Evolutionary conservation across 805 yeast genomes (phyloP), one percentile per base, ranked within the genome.

Genomic region (Yamadazyma endophytica): DNA sequence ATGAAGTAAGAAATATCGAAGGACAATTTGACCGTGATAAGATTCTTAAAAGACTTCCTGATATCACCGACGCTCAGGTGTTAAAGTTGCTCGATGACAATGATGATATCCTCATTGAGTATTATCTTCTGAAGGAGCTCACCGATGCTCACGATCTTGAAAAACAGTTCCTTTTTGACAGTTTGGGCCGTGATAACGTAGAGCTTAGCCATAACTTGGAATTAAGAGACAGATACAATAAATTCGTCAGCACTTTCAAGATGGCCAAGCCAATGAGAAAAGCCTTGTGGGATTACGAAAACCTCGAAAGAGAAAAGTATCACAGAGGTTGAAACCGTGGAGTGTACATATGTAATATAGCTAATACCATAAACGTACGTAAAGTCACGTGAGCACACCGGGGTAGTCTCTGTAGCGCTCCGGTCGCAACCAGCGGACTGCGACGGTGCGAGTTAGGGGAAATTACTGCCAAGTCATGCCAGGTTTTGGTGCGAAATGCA

Each of bases 241-340:
- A 36, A 21, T 35, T 50, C 14, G 39, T 42, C 1, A 32, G 44
- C 1, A 28, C 32, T 13, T 42, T 50, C 37, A 36, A 41, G 20
- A 39, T 45, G 43, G 26, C 31, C n/a, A 41, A 38, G 23, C 55
- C 55, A 12, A 18, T 47, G 7, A 32, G 48, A 13, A 39, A 47
- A 20, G 31, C 52, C 6, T 35, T 50, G 17, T 50, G 42, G 42
- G 50, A 48, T 17, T 49, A 35, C 26, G 54, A 49, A 26, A 32
- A 29, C 17, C 24, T 47, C 11, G 50, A 46, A 28, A 36, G 44
- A 27, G 27, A 33, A 13, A 30, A 36, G 21, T 28, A 29, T 24
- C 31, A 26, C 26, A 25, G 15, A 25, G 9, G 15, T 9, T 19
- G 13, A 9, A 14, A n/a, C n/a, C n/a, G n/a, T n/a, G n/a, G n/a